Base-by-base conservation (phyloP, 2,329 filamentous ascomycete genomes). In the Aspergillus sp. region DNA sequence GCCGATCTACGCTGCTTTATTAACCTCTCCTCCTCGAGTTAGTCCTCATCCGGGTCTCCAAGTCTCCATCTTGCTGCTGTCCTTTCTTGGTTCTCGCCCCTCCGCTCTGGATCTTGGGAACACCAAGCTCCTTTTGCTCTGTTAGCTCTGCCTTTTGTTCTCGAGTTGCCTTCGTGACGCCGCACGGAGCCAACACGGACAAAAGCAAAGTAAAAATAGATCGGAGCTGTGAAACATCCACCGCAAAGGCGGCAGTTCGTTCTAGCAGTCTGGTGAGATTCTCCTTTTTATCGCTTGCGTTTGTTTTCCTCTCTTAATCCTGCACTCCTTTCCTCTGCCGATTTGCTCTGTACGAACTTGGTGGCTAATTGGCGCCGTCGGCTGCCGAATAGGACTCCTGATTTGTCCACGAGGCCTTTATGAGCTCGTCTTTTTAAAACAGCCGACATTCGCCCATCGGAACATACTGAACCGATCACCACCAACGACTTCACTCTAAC, bases 1-100 rank as follows among this genome's bases (percentile, higher is more conserved):
- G 54, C 58, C 52, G 60, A 61, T 64, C 63, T 56, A 57, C 61
- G 48, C 58, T 55, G 60, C 51, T 55, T 62, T 63, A 65, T 63
- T 63, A 63, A 61, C 58, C 60, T 59, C 54, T 55, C 53, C 57
- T 56, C 62, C 61, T 58, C 47, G 46, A 47, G 41, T 49, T 54
- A 49, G 50, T 61, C 41, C 33, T 56, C 48, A 42, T 47, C 45
- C 49, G 51, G 49, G 22, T 46, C 42, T 30, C 22, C 44, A 15
- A 46, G 17, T 55, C 54, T 49, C 41, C 27, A 58, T 57, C 46
- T 44, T 24, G 45, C 46, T 48, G 42, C 50, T 50, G 44, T 54
- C 54, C 13, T 56, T 61, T 51, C 45, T 59, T 55, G 54, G 47
- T 60, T 62, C 58, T 58, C 58, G 34, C 40, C 51, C 60, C 61